Conservation (phyloP, 352 stramenopile genomes). For the Nannochloropsis limnetica region DNA sequence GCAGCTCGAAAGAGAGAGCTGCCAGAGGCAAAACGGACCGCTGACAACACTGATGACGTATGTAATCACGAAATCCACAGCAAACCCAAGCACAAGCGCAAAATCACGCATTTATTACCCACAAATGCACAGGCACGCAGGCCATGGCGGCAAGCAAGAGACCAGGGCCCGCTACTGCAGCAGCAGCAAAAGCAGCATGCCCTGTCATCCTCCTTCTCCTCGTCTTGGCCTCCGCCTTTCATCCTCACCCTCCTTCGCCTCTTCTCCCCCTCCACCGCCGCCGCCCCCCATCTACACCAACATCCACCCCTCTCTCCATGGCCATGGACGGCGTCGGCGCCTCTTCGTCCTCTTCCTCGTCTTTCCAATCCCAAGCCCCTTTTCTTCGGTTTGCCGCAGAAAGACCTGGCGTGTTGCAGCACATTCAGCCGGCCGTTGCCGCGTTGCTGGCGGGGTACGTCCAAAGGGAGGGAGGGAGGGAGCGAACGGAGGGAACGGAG, state of each 20-base stretch:
- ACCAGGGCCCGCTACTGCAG: not conserved
- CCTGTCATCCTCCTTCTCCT: not conserved
- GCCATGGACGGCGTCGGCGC: not conserved
- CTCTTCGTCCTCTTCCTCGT: not conserved
- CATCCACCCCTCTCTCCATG: not conserved
- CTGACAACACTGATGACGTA: not conserved
- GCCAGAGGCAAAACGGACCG: not conserved
- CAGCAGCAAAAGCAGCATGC: not conserved
- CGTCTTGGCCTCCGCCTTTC: not conserved
- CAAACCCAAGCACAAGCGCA: not conserved
- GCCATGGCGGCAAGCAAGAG: not conserved
- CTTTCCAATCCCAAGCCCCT: not conserved
- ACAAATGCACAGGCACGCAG: not conserved
- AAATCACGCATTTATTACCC: not conserved
- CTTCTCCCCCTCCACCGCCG: not conserved
- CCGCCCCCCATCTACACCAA: not conserved
- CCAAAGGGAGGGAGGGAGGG: not conserved
- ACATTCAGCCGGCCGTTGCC: conserved; percentile 8
- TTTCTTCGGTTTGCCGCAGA: not conserved
- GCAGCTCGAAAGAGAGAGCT: not conserved
- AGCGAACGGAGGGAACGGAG: not conserved
- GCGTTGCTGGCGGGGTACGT: conserved; percentile 20
- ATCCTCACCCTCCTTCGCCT: not conserved
- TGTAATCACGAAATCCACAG: not conserved
- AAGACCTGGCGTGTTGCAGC: not conserved